Conservation (phyloP, 1,139 yeast genomes). For the Debaryomyces nepalensis region DNA sequence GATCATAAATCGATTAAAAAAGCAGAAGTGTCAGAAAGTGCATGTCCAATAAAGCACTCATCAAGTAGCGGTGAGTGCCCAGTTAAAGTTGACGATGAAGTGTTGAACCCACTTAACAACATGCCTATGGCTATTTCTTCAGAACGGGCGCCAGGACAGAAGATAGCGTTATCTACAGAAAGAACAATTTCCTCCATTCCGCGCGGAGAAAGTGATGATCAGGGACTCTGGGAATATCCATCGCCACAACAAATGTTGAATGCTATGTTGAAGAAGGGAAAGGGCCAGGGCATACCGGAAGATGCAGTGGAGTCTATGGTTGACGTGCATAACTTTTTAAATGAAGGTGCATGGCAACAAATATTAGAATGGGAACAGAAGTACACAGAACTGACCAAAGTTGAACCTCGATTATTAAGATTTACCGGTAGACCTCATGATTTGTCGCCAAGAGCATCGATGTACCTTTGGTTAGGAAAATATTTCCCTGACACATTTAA, state of each 20-base stretch:
- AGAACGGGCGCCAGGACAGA: constrained; percentile 80
- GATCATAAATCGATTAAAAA: constrained; percentile 23
- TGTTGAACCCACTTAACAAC: constrained; percentile 79
- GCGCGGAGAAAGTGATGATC: constrained; percentile 65
- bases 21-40: constrained; percentile 6
- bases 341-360: constrained; percentile 98
- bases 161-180: constrained; percentile 74
- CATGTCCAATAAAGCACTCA: constrained; percentile 11
- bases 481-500: constrained; percentile 75
- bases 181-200: constrained; percentile 89
- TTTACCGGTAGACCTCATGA: constrained; percentile 94
- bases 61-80: constrained; percentile 15
- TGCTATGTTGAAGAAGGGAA: constrained; percentile 95
- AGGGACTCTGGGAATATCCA: constrained; percentile 96
- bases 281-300: constrained; percentile 83
- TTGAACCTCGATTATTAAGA: constrained; percentile 76
- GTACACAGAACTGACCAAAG: constrained; percentile 52
- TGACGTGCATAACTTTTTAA: constrained; percentile 91
- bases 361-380: constrained; percentile 86
- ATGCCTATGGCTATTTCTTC: constrained; percentile 80
- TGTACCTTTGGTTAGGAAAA: constrained; percentile 67
- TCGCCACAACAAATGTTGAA: constrained; percentile 98
- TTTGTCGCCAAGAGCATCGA: constrained; percentile 83
- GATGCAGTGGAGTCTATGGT: constrained; percentile 98
- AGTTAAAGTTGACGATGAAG: constrained; percentile 29